phyloP scores from a whole-genome alignment of 495 filamentous ascomycete genomes.

The Annulohypoxylon maeteangense region DNA sequence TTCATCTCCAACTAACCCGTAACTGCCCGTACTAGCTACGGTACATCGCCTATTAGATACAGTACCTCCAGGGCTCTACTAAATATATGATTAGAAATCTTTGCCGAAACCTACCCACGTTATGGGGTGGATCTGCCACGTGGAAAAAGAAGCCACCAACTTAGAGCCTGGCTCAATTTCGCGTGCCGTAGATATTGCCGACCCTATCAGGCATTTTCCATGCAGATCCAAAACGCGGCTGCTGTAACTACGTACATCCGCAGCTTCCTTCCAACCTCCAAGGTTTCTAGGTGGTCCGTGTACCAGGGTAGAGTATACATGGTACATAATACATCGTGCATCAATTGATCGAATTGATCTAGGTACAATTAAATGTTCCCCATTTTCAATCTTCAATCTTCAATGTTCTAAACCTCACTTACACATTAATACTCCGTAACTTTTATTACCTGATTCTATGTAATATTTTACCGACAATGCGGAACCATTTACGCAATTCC shows the following conservation, averaged over 20 bases:
- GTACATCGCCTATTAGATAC: slow-evolving; percentile 17
- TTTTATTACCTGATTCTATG: neutral
- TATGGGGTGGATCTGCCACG: slow-evolving; percentile 39
- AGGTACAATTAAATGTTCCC: neutral
- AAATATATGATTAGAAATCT: slow-evolving; percentile 38
- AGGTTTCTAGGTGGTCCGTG: slow-evolving; percentile 10
- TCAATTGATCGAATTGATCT: neutral
- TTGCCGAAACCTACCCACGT: slow-evolving; percentile 45
- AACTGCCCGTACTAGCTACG: slow-evolving; percentile 7
- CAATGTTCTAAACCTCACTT: neutral
- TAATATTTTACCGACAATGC: neutral
- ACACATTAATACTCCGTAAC: slow-evolving; percentile 8
- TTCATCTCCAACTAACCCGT: neutral
- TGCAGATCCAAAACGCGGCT: slow-evolving; percentile 45
- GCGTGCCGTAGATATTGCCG: slow-evolving; percentile 43
- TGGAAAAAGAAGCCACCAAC: slow-evolving; percentile 41
- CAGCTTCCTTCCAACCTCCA: neutral
- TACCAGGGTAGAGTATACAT: neutral
- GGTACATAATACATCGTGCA: neutral
- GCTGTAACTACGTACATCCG: slow-evolving; percentile 12
- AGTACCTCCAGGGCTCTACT: neutral
- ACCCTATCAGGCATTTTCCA: slow-evolving; percentile 38
- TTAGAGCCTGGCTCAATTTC: slow-evolving; percentile 39
- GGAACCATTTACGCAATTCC: neutral
- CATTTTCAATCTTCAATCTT: neutral